Evolutionary conservation across 768 basidiomycete species (phyloP).

Genomic region (Cubamyces lactineus): DNA sequence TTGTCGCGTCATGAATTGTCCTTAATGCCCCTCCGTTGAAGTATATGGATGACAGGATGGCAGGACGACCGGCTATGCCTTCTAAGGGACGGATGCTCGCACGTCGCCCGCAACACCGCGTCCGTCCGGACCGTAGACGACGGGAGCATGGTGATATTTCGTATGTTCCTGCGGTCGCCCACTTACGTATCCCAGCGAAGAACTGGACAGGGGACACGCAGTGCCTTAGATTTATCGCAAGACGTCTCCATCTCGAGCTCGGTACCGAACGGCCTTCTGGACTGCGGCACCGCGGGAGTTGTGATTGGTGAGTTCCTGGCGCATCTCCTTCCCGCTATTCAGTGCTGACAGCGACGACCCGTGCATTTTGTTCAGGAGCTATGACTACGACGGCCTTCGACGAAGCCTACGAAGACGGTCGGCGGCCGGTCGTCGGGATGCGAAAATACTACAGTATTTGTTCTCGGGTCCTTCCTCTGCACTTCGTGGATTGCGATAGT

Average conservation of each 20-base stretch:
- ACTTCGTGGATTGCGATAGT: no score
- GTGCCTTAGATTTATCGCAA: no score
- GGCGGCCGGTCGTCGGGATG: no score
- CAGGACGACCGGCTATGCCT: neutral
- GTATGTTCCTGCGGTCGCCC: neutral
- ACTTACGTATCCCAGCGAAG: neutral
- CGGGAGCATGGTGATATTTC: neutral
- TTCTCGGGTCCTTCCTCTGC: no score
- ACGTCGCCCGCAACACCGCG: no score
- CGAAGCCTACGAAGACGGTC: no score
- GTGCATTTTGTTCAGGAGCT: neutral
- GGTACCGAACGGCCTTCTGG: neutral
- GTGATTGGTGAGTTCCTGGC: no score
- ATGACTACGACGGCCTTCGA: no score
- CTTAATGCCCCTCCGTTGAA: conserved; percentile 9
- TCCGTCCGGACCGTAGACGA: neutral
- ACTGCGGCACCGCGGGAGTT: no score
- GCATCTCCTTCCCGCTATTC: neutral
- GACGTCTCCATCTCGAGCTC: neutral
- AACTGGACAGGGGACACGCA: no score
- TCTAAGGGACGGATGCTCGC: no score
- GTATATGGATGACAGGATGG: conserved; percentile 9
- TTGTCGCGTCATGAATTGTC: conserved; percentile 19
- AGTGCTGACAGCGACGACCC: neutral
- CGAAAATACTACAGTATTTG: no score